A percentile compares a stretch with the other conserved stretches of the same genome.
Evolutionary conservation across 345 rosid genomes (phyloP).

Genomic region (Eucalyptus camaldulensis): DNA sequence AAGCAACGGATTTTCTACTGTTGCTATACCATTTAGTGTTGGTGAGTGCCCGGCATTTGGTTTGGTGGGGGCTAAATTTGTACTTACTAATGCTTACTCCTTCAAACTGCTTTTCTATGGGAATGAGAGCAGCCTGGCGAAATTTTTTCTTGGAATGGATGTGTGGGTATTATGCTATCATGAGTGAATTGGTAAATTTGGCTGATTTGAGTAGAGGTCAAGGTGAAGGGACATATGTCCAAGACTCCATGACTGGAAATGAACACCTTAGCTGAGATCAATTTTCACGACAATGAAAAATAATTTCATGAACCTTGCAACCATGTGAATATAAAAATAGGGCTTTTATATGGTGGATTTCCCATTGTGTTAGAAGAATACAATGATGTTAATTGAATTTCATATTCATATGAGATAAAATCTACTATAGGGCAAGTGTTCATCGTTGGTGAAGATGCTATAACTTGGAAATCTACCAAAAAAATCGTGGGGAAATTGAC

Average conservation of each 20-base stretch:
- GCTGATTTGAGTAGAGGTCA: not conserved
- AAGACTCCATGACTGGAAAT: not conserved
- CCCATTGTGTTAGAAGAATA: not conserved
- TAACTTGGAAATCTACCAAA: not conserved
- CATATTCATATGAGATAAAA: not conserved
- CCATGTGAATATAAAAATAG: not conserved
- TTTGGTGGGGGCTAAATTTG: not conserved
- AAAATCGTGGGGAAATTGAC: not conserved
- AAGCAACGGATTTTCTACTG: not conserved
- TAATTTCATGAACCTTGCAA: not conserved
- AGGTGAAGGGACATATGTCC: not conserved
- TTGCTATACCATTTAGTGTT: not conserved
- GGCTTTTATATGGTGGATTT: not conserved
- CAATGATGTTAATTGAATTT: accelerated
- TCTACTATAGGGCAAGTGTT: not conserved
- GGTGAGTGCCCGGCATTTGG: not conserved
- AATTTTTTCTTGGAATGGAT: not conserved
- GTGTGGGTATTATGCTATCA: not conserved
- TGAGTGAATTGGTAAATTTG: not conserved
- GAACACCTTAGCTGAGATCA: not conserved
- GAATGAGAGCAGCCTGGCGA: not conserved
- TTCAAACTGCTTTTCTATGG: not conserved
- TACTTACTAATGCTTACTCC: not conserved
- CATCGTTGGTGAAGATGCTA: not conserved
- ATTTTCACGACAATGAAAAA: not conserved